Evolutionary conservation across 805 yeast species (phyloP), one percentile per base, ranked within the genome.

Genomic region (Candida michaelii): DNA sequence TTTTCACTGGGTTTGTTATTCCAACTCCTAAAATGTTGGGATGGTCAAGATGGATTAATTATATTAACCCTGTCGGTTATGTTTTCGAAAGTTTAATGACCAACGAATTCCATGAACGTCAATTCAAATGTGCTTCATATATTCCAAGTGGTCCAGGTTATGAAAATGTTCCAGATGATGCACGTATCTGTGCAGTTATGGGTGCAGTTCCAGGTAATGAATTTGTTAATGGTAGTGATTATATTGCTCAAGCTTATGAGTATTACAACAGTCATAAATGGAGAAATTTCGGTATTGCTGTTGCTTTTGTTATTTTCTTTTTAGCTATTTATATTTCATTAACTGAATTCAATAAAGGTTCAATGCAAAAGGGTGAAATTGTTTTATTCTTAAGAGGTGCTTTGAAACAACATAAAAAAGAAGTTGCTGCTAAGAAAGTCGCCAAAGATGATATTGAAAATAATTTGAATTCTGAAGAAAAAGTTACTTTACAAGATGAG

Each of bases 211-310:
- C 81, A 1, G 93, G 95, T 31, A 55, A 59, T 16, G 44, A 55
- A 11, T 49, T 49, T 38, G 86, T 87, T 36, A 53, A 60, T 24
- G 96, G 95, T 51, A 78, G 80, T 49, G 62, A 59, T 27, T 87
- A 83, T 54, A 49, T 87, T 43, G 47, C 48, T 4, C 53, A 52
- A 3, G 58, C 80, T 7, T 87, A 61, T 60, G 56, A 61, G 31
- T 88, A 82, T 66, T 56, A 56, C 15, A 79, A 73, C 53, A 48
- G 61, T 15, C 87, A 88, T 60, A 73, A 76, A 38, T 88, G 96
- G 96, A 80, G 95, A 68, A 85, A 88, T 59, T 72, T 83, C 44
- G 96, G 89, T 55, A 77, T 83, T 45, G 45, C 77, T 45, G 57
- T 80, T 55, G 87, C 76, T 2, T 82, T 71, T 54, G 60, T 71